Conservation (phyloP, 148 eudicot species). For the Limonium bicolor region DNA sequence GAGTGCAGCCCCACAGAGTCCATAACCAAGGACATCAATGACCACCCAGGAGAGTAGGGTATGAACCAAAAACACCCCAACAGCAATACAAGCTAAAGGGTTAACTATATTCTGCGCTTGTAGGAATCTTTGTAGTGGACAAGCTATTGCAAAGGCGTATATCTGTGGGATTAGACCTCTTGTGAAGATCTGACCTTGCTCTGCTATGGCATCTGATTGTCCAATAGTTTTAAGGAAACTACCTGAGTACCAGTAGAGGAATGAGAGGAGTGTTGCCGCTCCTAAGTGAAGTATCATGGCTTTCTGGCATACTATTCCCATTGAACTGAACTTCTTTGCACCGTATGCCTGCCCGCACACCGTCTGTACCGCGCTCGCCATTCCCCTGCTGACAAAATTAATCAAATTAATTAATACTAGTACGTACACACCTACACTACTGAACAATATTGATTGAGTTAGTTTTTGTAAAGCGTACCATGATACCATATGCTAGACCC, state of each 20-base stretch:
- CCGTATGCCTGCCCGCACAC: conserved; percentile 25
- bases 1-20: conserved; percentile 19
- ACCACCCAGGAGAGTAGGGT: conserved; percentile 12
- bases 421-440: too few species aligned
- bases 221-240: conserved; percentile 10
- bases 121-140: conserved; percentile 20
- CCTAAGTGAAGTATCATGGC: conserved; percentile 12
- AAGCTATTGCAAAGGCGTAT: conserved; percentile 16
- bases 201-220: conserved; percentile 9
- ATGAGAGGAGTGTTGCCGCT: conserved; percentile 10
- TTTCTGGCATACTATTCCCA: conserved; percentile 21
- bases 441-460: too few species aligned
- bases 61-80: conserved; percentile 13
- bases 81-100: conserved; percentile 19
- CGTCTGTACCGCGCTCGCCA: conserved; percentile 26
- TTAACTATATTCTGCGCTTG: conserved; percentile 24
- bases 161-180: conserved; percentile 18
- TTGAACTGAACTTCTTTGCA: conserved; percentile 11
- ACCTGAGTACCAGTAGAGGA: conserved; percentile 15
- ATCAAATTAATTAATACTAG: too few species aligned
- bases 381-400: too few species aligned
- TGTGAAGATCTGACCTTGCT: conserved; percentile 9
- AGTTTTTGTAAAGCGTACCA: too few species aligned
- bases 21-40: conserved; percentile 10
- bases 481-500: conserved; percentile 13